Conservation (phyloP, 805 yeast genomes). For the Candida lessepsii region DNA sequence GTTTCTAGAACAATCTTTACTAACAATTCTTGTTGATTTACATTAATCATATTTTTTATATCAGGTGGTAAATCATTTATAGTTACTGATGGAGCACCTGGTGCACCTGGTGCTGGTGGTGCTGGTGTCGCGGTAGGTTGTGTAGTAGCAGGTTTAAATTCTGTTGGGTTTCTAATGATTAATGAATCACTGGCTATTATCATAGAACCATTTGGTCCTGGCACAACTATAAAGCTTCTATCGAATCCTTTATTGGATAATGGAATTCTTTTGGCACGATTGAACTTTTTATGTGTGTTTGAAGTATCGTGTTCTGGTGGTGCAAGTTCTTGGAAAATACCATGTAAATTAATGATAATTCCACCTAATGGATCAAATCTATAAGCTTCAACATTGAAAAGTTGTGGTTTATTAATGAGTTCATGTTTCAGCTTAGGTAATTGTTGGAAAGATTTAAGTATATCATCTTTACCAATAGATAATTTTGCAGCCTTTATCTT, state of each 20-base stretch:
- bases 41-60: conserved; percentile 47
- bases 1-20: conserved; percentile 69
- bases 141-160: conserved; percentile 16
- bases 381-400: conserved; percentile 76
- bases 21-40: conserved; percentile 62
- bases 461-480: conserved; percentile 66
- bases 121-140: conserved; percentile 5
- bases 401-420: conserved; percentile 57
- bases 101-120: conserved; percentile 11
- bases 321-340: conserved; percentile 71
- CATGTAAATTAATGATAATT: conserved; percentile 77
- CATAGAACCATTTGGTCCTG: conserved; percentile 64
- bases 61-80: conserved; percentile 55
- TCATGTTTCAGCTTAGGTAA: conserved; percentile 81
- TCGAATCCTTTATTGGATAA: conserved; percentile 77
- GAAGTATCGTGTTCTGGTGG: conserved; percentile 44
- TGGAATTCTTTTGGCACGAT: conserved; percentile 31
- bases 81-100: conserved; percentile 10
- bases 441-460: conserved; percentile 57
- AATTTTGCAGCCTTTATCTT: conserved; percentile 59
- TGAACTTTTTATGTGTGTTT: conserved; percentile 16
- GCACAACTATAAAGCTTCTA: conserved; percentile 75
- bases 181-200: conserved; percentile 87
- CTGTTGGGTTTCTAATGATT: conserved; percentile 57
- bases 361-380: conserved; percentile 72